Evolutionary conservation across 1,139 yeast genomes (phyloP).

Genomic region (Magnusiomyces tetraspermus): DNA sequence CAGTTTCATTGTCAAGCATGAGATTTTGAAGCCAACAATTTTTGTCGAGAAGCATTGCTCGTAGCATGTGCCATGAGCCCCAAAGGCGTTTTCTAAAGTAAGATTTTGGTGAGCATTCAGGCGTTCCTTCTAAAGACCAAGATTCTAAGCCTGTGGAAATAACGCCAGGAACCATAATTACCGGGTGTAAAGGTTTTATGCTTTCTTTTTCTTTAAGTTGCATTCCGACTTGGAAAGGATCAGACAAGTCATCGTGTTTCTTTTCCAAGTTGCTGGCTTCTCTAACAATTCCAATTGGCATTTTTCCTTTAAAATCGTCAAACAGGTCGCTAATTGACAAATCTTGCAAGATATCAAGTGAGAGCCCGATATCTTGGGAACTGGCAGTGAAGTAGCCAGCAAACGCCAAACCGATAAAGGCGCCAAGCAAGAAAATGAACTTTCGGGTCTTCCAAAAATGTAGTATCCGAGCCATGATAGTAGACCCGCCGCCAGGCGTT

Average conservation of each 20-base stretch:
- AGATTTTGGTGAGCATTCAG: constrained; percentile 71
- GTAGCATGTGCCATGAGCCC: constrained; percentile 95
- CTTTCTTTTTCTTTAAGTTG: constrained; percentile 42
- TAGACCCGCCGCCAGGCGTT: neutral
- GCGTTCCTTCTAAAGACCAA: constrained; percentile 71
- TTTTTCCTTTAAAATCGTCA: constrained; percentile 30
- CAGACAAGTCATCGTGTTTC: constrained; percentile 20
- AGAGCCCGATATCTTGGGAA: constrained; percentile 31
- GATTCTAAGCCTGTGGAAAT: constrained; percentile 91
- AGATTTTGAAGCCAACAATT: constrained; percentile 89
- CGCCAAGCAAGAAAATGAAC: constrained; percentile 37
- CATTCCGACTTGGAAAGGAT: constrained; percentile 68
- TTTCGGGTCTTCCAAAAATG: constrained; percentile 5
- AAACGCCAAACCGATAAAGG: constrained; percentile 54
- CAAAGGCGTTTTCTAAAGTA: constrained; percentile 87
- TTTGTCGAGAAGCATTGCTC: constrained; percentile 86
- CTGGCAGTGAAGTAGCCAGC: constrained; percentile 56
- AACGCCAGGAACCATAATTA: constrained; percentile 91
- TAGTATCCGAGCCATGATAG: neutral
- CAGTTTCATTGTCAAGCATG: constrained; percentile 82
- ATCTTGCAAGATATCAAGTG: constrained; percentile 45
- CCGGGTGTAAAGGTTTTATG: constrained; percentile 42
- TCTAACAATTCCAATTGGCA: constrained; percentile 58
- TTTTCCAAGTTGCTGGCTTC: constrained; percentile 50
- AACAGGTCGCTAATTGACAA: constrained; percentile 30